These are phyloP conservation scores for Aspergillus tubingensis DNA, from an alignment of 2,329 filamentous ascomycete genomes.

Conservation along the genomic window DNA sequence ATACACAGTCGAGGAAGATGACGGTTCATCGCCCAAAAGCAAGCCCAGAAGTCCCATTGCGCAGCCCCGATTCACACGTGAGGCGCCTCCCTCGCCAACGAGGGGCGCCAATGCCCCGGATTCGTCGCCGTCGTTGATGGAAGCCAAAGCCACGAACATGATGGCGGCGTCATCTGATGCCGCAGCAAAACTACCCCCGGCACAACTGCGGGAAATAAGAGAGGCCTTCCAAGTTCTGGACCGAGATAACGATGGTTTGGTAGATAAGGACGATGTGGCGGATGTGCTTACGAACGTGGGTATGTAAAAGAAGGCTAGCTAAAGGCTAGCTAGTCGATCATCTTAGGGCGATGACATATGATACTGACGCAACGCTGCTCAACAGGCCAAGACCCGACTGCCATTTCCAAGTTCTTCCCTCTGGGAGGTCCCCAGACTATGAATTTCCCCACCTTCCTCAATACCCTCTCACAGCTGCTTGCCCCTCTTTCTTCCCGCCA, in stretches of 20 bases:
- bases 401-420: constrained; percentile 82
- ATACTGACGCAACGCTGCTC: constrained; percentile 4
- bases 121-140: constrained; percentile 32
- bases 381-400: constrained; percentile 73
- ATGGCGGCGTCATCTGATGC: constrained; percentile 33
- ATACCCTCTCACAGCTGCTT: constrained; percentile 73
- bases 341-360: neutral
- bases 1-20: constrained; percentile 47
- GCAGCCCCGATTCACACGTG: constrained; percentile 38
- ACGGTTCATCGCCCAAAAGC: constrained; percentile 27
- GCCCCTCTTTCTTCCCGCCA: constrained; percentile 72
- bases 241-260: constrained; percentile 78
- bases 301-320: constrained; percentile 37
- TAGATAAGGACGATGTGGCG: constrained; percentile 79
- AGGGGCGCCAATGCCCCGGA: constrained; percentile 33
- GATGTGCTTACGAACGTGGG: constrained; percentile 87
- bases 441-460: constrained; percentile 82
- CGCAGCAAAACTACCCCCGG: constrained; percentile 64
- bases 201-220: constrained; percentile 82
- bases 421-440: constrained; percentile 70
- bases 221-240: constrained; percentile 95
- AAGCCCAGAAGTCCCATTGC: constrained; percentile 33
- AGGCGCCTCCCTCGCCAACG: constrained; percentile 44
- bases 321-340: neutral
- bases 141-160: constrained; percentile 26